Conservation (phyloP, 176 grass and related monocot genomes). For the Carex cristatella region DNA sequence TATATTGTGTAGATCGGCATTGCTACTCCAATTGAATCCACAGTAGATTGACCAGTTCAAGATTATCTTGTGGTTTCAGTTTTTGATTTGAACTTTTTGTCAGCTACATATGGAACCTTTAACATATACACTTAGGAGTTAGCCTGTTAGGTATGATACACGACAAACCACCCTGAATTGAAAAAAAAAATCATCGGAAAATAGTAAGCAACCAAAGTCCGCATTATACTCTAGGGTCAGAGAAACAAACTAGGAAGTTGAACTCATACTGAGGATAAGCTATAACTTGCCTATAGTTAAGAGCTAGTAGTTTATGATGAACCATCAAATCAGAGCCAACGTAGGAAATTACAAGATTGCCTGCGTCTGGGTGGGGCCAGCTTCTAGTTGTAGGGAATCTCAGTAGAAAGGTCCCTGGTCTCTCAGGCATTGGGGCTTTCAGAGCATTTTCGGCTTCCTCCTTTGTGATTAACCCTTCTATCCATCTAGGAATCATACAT, state of each 20-base stretch:
- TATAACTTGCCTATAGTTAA: constrained; percentile 47
- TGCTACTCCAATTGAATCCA: background rate
- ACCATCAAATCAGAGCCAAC: constrained; percentile 46
- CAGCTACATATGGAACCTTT: background rate
- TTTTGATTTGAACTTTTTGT: background rate
- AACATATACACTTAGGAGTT: background rate
- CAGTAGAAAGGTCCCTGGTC: constrained; percentile 67
- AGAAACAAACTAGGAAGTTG: background rate
- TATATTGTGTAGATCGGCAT: background rate
- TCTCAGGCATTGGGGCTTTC: constrained; percentile 34
- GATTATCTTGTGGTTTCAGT: background rate
- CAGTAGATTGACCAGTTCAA: background rate
- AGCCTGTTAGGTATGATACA: background rate
- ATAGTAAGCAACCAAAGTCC: background rate
- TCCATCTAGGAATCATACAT: constrained; percentile 59
- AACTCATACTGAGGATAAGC: background rate
- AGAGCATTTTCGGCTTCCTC: constrained; percentile 67
- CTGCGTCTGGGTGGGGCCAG: constrained; percentile 95
- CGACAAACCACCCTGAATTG: background rate
- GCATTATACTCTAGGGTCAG: background rate
- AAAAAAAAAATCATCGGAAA: background rate
- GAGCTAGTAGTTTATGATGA: constrained; percentile 65
- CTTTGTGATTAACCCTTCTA: constrained; percentile 75
- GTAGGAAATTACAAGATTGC: constrained; percentile 65
- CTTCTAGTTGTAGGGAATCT: constrained; percentile 81